Conservation (phyloP, 305 asterid species). For the Solanum chacoense region DNA sequence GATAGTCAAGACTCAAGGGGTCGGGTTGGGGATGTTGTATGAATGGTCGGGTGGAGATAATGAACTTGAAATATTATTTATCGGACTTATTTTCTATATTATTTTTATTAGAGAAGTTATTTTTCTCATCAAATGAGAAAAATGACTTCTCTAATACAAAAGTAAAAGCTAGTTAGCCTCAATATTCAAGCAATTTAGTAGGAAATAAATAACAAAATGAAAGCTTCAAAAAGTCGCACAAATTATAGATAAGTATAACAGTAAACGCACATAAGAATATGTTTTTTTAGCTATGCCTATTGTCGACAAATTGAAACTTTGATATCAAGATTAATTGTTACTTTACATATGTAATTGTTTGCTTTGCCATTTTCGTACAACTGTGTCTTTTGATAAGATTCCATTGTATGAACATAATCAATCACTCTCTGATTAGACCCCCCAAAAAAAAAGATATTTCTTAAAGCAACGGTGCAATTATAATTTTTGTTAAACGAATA, state of each 20-base stretch:
- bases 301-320: not conserved
- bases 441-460: not conserved
- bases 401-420: not conserved
- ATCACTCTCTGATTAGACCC: not conserved
- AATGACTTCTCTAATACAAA: too few species aligned
- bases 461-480: not conserved
- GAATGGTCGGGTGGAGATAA: accelerated
- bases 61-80: too few species aligned
- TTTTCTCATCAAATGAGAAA: too few species aligned
- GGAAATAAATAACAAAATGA: not conserved
- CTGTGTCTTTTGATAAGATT: not conserved
- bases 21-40: not conserved
- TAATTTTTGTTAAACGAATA: too few species aligned
- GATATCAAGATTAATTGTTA: not conserved
- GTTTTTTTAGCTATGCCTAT: not conserved
- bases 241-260: not conserved
- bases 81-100: too few species aligned
- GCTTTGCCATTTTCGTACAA: not conserved
- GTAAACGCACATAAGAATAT: not conserved
- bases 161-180: not conserved
- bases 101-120: too few species aligned
- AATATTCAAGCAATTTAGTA: not conserved
- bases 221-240: not conserved
- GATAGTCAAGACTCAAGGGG: not conserved
- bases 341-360: not conserved